Conservation (phyloP, 2,329 filamentous ascomycete species). For the Trichoderma sp. region DNA sequence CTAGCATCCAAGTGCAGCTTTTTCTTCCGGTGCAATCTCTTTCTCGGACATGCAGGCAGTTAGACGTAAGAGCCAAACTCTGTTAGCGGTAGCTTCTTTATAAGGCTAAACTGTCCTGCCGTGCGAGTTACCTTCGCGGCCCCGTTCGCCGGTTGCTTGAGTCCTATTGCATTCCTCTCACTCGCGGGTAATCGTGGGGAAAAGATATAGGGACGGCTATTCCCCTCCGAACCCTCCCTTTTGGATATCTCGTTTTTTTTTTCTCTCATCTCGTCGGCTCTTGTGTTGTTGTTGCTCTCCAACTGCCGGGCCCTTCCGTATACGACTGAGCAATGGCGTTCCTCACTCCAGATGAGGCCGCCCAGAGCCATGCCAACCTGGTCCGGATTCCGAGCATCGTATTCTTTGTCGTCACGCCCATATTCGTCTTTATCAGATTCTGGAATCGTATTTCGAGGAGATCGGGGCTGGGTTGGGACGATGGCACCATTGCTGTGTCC, state of each 20-base stretch:
- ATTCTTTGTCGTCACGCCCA: conserved; percentile 43
- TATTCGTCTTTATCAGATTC: conserved; percentile 40
- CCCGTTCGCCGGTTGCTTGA: neutral
- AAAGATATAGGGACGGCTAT: neutral
- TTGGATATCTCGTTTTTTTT: neutral
- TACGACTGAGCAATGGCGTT: neutral
- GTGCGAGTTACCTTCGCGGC: neutral
- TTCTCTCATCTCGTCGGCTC: neutral
- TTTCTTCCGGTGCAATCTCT: neutral
- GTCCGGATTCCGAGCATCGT: conserved; percentile 40
- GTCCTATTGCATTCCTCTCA: neutral
- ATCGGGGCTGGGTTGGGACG: conserved; percentile 40
- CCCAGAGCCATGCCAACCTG: conserved; percentile 38
- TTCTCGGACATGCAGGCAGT: neutral
- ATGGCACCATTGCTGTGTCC: conserved; percentile 42
- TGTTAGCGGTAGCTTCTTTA: conserved; percentile 9
- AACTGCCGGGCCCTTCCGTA: neutral
- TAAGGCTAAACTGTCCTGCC: conserved; percentile 7
- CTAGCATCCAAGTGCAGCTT: neutral
- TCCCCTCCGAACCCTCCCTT: neutral
- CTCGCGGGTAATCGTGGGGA: neutral
- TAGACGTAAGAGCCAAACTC: conserved; percentile 1
- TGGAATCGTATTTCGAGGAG: conserved; percentile 39
- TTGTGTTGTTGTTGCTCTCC: neutral
- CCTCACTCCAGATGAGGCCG: conserved; percentile 20